A percentile compares a stretch with the other conserved stretches of the same genome.
These are phyloP conservation scores for Thelephora aurantiotincta DNA, from an alignment of 768 basidiomycete genomes.

Conservation along the genomic window DNA sequence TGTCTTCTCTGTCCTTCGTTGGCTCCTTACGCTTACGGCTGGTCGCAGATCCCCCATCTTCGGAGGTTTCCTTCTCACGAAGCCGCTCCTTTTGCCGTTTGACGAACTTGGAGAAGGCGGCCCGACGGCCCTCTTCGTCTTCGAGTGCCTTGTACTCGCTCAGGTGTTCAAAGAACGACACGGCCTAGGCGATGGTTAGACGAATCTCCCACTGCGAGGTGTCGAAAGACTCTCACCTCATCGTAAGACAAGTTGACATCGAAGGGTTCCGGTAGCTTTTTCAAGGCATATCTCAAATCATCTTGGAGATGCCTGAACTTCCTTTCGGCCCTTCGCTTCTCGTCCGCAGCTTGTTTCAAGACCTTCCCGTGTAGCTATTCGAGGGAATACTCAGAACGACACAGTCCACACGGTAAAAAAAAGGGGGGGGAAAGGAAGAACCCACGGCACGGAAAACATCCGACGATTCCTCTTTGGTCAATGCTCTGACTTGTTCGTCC, in stretches of 20 bases:
- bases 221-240: constrained; percentile 36
- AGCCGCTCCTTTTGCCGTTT: constrained; percentile 87
- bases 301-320: constrained; percentile 82
- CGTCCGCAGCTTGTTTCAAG: constrained; percentile 66
- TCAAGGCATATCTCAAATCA: constrained; percentile 89
- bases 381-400: constrained; percentile 1
- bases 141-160: constrained; percentile 80
- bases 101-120: constrained; percentile 79
- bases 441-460: constrained; percentile 53
- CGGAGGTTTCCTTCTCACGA: constrained; percentile 44
- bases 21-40: constrained; percentile 76
- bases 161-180: constrained; percentile 68
- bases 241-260: constrained; percentile 70
- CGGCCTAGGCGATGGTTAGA: constrained; percentile 28
- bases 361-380: constrained; percentile 59
- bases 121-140: constrained; percentile 70
- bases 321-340: constrained; percentile 76
- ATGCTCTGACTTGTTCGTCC: constrained; percentile 32
- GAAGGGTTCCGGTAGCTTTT: constrained; percentile 73
- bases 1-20: constrained; percentile 13
- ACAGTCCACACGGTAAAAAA: neutral
- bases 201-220: neutral
- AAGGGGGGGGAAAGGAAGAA: constrained; percentile 5
- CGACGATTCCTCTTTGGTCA: constrained; percentile 38
- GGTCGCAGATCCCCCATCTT: constrained; percentile 70